phyloP scores from a whole-genome alignment of 2,329 filamentous ascomycete genomes.

The Hypoxylon sp. region DNA sequence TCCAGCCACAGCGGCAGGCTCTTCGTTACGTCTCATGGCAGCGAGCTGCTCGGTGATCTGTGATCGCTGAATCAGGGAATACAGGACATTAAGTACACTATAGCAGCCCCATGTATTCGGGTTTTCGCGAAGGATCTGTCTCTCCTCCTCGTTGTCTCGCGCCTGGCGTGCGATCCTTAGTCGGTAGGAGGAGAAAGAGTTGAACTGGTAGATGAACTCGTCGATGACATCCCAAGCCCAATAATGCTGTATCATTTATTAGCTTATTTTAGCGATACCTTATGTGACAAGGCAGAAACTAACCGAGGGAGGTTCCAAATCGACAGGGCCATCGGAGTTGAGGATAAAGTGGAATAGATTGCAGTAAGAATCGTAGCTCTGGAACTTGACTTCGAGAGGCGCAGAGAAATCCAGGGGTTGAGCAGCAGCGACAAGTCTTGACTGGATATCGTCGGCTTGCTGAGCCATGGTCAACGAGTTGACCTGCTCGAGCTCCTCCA shows the following conservation, averaged over 20 bases:
- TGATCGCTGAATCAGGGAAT: conserved; percentile 97
- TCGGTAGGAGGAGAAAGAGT: conserved; percentile 98
- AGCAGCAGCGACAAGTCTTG: conserved; percentile 88
- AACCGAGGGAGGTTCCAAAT: conserved; percentile 95
- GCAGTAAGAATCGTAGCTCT: conserved; percentile 99
- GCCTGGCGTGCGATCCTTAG: conserved; percentile 86
- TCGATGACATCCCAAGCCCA: conserved; percentile 99
- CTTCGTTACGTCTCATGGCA: conserved; percentile 94
- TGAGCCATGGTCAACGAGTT: conserved; percentile 76
- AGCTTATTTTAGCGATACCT: too few species aligned
- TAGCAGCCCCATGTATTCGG: conserved; percentile 99
- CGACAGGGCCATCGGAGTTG: conserved; percentile 98
- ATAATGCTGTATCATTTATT: conserved; percentile 77
- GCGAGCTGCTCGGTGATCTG: conserved; percentile 98
- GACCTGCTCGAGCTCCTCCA: conserved; percentile 83
- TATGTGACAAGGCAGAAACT: conserved; percentile 55
- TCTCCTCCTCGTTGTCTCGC: conserved; percentile 88
- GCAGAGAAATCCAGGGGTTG: conserved; percentile 97
- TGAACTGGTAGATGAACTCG: conserved; percentile 99
- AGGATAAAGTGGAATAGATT: conserved; percentile 99
- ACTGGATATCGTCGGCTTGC: conserved; percentile 91
- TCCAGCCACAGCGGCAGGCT: conserved; percentile 86
- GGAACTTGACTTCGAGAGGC: conserved; percentile 95
- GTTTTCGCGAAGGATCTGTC: conserved; percentile 91
- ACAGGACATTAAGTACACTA: conserved; percentile 98